A percentile compares a stretch with the other conserved stretches of the same genome.
Conservation (phyloP, 2,329 filamentous ascomycete genomes). For the Penicillium psychrosexuale region DNA sequence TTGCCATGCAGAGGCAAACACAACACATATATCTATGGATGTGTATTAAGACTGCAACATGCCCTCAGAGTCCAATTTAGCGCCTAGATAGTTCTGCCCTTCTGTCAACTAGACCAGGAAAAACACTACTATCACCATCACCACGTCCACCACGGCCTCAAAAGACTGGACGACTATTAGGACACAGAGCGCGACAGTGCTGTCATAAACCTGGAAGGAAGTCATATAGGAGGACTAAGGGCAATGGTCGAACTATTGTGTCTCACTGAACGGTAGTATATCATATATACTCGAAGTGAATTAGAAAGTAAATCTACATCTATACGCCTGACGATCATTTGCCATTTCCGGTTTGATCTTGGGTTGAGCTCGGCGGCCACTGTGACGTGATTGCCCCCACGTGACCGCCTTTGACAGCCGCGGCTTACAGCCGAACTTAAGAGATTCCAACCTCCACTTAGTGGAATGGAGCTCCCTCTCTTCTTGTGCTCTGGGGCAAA, state of each 20-base stretch:
- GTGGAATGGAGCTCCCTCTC: background rate
- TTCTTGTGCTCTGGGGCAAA: background rate
- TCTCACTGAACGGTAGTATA: no score
- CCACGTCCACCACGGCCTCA: background rate
- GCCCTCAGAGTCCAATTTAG: no score
- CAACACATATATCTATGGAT: no score
- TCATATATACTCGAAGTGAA: background rate
- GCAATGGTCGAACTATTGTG: background rate
- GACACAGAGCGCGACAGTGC: background rate
- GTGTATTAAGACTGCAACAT: background rate
- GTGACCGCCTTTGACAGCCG: slow-evolving; percentile 16
- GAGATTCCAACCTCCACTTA: slow-evolving; percentile 8
- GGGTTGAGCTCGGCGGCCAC: no score
- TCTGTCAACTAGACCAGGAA: background rate
- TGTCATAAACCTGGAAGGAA: background rate
- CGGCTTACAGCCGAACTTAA: slow-evolving; percentile 19
- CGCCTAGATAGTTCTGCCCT: background rate
- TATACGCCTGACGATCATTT: background rate
- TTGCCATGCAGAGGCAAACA: no score
- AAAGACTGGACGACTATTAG: background rate
- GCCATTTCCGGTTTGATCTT: background rate
- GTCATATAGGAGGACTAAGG: background rate
- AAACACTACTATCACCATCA: background rate
- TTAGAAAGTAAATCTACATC: background rate
- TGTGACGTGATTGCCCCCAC: slow-evolving; percentile 6